Base-by-base conservation (phyloP, 768 basidiomycete species). In the Infundibulicybe gibba region DNA sequence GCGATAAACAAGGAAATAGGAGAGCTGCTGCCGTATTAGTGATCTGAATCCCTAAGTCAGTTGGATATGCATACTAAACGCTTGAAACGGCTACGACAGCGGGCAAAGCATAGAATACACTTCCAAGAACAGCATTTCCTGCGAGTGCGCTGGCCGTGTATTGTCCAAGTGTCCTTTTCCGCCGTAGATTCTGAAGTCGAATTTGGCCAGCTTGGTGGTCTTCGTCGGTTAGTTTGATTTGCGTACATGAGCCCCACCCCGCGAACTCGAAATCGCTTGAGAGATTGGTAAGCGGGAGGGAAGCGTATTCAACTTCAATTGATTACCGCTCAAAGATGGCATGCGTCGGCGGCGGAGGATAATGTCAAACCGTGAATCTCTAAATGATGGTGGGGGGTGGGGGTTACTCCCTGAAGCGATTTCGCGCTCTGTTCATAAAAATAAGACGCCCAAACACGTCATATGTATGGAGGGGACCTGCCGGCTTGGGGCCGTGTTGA, bases 51-150 rank as follows among this genome's bases (percentile, higher is more conserved):
- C 50, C 19, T 15, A 38, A 32, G 14, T 8, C 30, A 9, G 20
- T 15, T 15, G 45, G 43, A 46, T 21, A 15, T 13, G 70, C 80
- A 47, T 52, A 83, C 83, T 81, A 87, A n/a, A 87, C 69, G 15
- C 80, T 75, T 3, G 77, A 71, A 15, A 80, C 75, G 0, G 71
- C 76, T 16, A 82, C 75, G 1, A 87, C 79, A 1, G 77, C 80
- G 13, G 86, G 87, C 19, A 87, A 61, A 9, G 85, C 75, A 49
- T 88, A 87, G 52, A 85, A 85, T 1, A 85, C 77, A 47, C 83
- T 76, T 38, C 85, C 81, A 32, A 87, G 67, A 15, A 88, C 72
- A 30, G 80, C 80, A 57, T 85, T 82, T 15, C 83, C 85, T 12
- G 83, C 80, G 8, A 87, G 64, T 0, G 83, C 82, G 52, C 79